Conservation (phyloP, 2,329 filamentous ascomycete genomes). For the Ambrosiella cleistominuta region DNA sequence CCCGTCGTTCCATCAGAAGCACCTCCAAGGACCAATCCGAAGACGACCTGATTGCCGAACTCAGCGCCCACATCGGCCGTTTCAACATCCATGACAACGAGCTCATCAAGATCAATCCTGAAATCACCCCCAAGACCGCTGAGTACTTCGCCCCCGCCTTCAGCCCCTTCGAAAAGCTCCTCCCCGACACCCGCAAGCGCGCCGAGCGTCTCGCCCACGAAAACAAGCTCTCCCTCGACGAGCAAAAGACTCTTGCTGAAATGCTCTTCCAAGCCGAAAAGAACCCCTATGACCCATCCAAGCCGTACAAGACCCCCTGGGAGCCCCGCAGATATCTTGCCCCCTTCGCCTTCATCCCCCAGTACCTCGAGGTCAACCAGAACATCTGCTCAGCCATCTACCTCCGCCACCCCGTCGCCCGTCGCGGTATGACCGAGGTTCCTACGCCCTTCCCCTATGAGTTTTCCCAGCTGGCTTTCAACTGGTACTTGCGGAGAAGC, state of each 20-base stretch:
- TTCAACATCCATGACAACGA: slow-evolving; percentile 23
- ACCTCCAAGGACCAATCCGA: slow-evolving; percentile 19
- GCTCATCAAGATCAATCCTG: slow-evolving; percentile 10
- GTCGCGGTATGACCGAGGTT: slow-evolving; percentile 62
- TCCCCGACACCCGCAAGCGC: slow-evolving; percentile 17
- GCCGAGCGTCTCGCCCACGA: slow-evolving; percentile 19
- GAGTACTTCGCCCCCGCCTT: slow-evolving; percentile 9
- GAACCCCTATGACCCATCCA: slow-evolving; percentile 58
- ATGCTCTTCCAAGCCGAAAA: slow-evolving; percentile 48
- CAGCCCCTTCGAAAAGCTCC: slow-evolving; percentile 9
- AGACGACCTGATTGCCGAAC: slow-evolving; percentile 36
- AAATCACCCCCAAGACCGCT: slow-evolving; percentile 10
- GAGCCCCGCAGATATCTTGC: slow-evolving; percentile 69
- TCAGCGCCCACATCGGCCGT: slow-evolving; percentile 31
- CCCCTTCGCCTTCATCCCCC: slow-evolving; percentile 84
- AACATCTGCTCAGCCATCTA: slow-evolving; percentile 94
- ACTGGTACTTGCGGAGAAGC: slow-evolving; percentile 79
- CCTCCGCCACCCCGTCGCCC: slow-evolving; percentile 77
- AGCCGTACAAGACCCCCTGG: slow-evolving; percentile 89
- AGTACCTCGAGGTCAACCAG: slow-evolving; percentile 95
- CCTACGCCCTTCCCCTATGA: slow-evolving; percentile 62
- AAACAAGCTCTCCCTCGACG: slow-evolving; percentile 26
- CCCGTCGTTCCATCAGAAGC: slow-evolving; percentile 40
- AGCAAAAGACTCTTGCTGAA: slow-evolving; percentile 33
- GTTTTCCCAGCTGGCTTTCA: slow-evolving; percentile 68